phyloP scores from a whole-genome alignment of 2,329 filamentous ascomycete genomes.

The Pseudogymnoascus sp. region DNA sequence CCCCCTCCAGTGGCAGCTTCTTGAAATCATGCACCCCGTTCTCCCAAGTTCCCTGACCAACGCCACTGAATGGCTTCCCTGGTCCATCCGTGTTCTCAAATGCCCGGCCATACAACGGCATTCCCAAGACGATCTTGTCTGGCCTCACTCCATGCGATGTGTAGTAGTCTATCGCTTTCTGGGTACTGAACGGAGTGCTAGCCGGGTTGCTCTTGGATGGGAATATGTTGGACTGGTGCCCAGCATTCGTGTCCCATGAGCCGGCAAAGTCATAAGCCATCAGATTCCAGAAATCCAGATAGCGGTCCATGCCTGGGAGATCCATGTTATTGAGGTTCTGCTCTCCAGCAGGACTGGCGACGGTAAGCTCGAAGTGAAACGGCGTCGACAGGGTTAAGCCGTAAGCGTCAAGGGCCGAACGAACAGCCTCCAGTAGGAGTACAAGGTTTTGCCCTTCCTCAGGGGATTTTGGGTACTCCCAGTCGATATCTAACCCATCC shows the following conservation, averaged over 20 bases:
- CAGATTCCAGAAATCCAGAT: constrained; percentile 68
- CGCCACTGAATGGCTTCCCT: constrained; percentile 60
- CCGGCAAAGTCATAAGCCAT: constrained; percentile 90
- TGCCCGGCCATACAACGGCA: constrained; percentile 85
- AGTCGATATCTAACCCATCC: constrained; percentile 61
- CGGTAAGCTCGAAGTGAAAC: constrained; percentile 54
- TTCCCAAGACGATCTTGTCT: constrained; percentile 75
- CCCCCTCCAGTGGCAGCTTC: constrained; percentile 61
- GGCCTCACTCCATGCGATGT: constrained; percentile 52
- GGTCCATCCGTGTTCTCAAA: constrained; percentile 72
- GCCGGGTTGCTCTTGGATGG: constrained; percentile 46
- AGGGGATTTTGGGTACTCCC: constrained; percentile 54
- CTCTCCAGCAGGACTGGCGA: constrained; percentile 55
- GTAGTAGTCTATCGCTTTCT: constrained; percentile 65
- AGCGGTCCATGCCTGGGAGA: constrained; percentile 54
- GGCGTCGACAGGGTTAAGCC: constrained; percentile 32
- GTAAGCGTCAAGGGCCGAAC: constrained; percentile 51
- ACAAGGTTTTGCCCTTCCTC: constrained; percentile 51
- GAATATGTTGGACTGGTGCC: constrained; percentile 76
- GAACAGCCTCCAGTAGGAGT: constrained; percentile 47
- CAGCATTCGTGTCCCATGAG: constrained; percentile 63
- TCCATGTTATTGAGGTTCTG: constrained; percentile 56
- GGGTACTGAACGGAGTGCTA: constrained; percentile 71
- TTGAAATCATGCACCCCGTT: constrained; percentile 84
- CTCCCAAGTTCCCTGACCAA: constrained; percentile 78